A percentile compares a stretch with the other conserved stretches of the same genome.
Evolutionary conservation across 2,329 filamentous ascomycete species (phyloP).

Genomic region (Trichoderma sp.): DNA sequence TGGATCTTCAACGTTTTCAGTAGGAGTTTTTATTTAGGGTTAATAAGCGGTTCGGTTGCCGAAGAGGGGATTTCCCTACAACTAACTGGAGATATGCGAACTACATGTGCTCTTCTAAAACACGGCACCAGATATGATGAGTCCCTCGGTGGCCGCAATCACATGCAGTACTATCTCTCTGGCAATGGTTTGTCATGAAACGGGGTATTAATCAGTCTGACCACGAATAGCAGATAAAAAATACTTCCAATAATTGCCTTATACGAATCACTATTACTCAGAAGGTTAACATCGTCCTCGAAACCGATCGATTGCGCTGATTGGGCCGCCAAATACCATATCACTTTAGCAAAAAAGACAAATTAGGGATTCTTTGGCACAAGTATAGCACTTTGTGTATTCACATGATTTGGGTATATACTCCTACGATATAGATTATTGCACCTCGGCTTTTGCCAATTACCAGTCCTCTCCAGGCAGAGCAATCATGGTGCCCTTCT

Average conservation of each 20-base stretch:
- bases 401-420: background rate
- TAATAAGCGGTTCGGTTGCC: background rate
- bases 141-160: background rate
- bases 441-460: background rate
- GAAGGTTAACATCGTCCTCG: background rate
- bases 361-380: background rate
- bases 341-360: background rate
- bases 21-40: background rate
- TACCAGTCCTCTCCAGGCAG: conserved; percentile 23
- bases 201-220: background rate
- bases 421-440: background rate
- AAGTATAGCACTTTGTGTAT: background rate
- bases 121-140: background rate
- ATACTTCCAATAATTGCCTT: background rate
- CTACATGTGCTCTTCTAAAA: background rate
- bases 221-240: background rate
- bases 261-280: background rate
- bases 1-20: background rate
- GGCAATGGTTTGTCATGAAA: background rate
- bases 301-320: background rate
- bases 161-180: background rate
- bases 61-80: background rate
- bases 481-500: conserved; percentile 22
- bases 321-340: background rate
- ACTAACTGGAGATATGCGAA: background rate